A percentile compares a stretch with the other conserved stretches of the same genome.
phyloP scores from a whole-genome alignment of 2,329 filamentous ascomycete genomes.

The Arthrobotrys sphaeroides region DNA sequence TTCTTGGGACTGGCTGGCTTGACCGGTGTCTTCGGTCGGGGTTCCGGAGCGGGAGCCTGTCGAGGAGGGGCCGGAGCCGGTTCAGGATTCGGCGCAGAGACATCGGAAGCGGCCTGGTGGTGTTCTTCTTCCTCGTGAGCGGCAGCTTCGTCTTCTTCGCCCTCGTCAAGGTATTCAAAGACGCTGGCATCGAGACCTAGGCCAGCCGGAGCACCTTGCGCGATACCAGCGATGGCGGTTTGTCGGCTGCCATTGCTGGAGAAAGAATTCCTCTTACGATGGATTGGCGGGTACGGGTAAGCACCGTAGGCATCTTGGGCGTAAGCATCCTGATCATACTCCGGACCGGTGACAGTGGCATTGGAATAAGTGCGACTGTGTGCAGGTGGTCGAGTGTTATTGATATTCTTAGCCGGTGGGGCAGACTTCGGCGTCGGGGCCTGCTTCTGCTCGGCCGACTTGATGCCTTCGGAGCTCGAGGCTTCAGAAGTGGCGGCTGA shows the following conservation, averaged over 20 bases:
- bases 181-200: conserved; percentile 48
- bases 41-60: conserved; percentile 9
- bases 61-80: neutral
- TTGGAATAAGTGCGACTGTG: conserved; percentile 48
- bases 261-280: conserved; percentile 50
- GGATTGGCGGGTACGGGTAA: conserved; percentile 25
- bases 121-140: conserved; percentile 20
- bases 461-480: conserved; percentile 48
- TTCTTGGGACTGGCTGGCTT: conserved; percentile 47
- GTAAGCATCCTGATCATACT: conserved; percentile 36
- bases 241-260: conserved; percentile 45
- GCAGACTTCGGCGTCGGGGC: conserved; percentile 8
- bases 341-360: conserved; percentile 43
- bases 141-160: conserved; percentile 36
- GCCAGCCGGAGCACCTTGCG: conserved; percentile 34
- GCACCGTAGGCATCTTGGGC: conserved; percentile 16
- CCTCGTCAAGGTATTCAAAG: conserved; percentile 48
- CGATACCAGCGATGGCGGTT: conserved; percentile 27
- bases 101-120: conserved; percentile 23
- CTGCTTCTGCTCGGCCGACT: conserved; percentile 22
- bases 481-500: conserved; percentile 42
- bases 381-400: conserved; percentile 23
- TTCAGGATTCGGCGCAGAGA: conserved; percentile 23
- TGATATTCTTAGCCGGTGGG: conserved; percentile 31
- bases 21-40: conserved; percentile 39